These are phyloP conservation scores for Paramecium pentaurelia DNA, from an alignment of 73 alveolate species.

Conservation along the genomic window DNA sequence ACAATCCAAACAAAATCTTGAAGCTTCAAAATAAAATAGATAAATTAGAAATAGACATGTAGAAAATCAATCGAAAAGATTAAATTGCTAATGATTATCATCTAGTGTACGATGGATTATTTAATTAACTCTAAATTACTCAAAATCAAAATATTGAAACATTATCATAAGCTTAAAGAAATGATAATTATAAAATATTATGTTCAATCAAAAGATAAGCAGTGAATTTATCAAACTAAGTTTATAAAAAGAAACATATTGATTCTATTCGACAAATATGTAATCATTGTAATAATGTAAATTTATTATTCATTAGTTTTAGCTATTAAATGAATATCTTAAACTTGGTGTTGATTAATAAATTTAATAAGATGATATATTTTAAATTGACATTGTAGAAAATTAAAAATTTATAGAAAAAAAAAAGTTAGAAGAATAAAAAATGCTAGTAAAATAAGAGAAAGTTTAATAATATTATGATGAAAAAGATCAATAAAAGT, in stretches of 20 bases:
- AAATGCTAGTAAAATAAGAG: background rate
- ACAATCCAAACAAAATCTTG: background rate
- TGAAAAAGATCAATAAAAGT: background rate
- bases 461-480: background rate
- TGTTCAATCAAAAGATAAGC: background rate
- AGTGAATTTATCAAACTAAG: background rate
- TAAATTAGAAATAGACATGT: background rate
- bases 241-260: background rate
- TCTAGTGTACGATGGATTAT: background rate
- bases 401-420: background rate
- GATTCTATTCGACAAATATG: background rate
- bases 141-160: background rate
- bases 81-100: background rate
- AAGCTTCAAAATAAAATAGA: background rate
- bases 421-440: background rate
- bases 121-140: background rate
- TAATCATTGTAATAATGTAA: background rate
- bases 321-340: background rate
- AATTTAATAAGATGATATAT: background rate
- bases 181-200: background rate
- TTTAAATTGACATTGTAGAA: background rate
- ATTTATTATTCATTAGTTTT: background rate
- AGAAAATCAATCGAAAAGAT: background rate
- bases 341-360: background rate
- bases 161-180: background rate